Evolutionary conservation across 257 asterid species (phyloP), one percentile per base, ranked within the genome.

Genomic region (Primulina huaijiensis): DNA sequence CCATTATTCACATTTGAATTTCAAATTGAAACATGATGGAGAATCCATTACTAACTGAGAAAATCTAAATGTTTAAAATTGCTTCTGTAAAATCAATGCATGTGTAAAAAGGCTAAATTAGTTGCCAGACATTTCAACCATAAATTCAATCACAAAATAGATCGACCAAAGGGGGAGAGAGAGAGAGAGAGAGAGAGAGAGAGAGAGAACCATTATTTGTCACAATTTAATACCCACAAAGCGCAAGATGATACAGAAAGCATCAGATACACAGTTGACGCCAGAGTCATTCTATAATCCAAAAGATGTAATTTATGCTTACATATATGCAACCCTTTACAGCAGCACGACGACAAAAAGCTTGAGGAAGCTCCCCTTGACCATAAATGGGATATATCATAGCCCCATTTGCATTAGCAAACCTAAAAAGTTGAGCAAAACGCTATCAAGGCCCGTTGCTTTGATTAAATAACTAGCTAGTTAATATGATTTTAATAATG

Each of bases 301-400:
- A 56, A 62, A 71, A 62, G 60, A 72, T 7, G 27, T 40, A 34
- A 58, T 50, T 16, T 60, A 65, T 66, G 78, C 97, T 70, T 84
- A 93, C 99, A 81, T 87, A 76, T 64, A 82, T 82, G 88, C 96
- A 89, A 64, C 97, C 97, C 82, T 93, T 93, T 69, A 93, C 99
- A 57, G 96, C 99, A 82, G 97, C 96, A 73, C 97, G 95, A 17
- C 97, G 95, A 80, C 97, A 90, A 82, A 93, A 93, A 35, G 99
- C 92, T 81, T 90, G 96, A 59, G 96, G 90, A 69, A 93, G 88
- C 79, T 89, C 96, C 72, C 97, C 97, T 76, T 89, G 99, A 64
- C 97, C 99, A 34, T 89, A 87, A 30, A 90, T 81, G 70, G 99
- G 97, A 77, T 90, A 93, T 73, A 90, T 85, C 89, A 90, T 79